Percentiles rank a stretch among this genome's conserved stretches.
These are phyloP conservation scores for Magnaporthiopsis rhizophila DNA, from an alignment of 2,329 filamentous ascomycete genomes.

Conservation along the genomic window DNA sequence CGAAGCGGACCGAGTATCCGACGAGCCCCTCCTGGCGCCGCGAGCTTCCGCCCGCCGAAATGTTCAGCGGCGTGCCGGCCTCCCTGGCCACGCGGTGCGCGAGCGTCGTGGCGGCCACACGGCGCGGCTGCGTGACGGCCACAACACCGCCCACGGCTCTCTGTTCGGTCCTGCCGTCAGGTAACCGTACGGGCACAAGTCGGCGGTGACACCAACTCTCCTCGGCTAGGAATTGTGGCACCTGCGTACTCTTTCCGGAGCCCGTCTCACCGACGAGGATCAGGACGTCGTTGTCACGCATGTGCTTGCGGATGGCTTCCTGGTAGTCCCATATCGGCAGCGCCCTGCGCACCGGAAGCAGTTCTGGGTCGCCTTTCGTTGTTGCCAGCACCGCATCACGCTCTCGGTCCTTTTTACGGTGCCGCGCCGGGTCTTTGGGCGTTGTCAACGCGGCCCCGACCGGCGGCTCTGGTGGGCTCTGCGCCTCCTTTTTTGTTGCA, in stretches of 20 bases:
- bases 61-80: slow-evolving; percentile 43
- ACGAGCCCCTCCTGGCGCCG: slow-evolving; percentile 47
- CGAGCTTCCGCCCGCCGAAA: not conserved
- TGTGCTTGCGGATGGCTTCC: slow-evolving; percentile 39
- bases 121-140: slow-evolving; percentile 87
- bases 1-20: slow-evolving; percentile 92
- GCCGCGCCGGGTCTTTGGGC: not conserved
- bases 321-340: slow-evolving; percentile 76
- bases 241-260: slow-evolving; percentile 93
- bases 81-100: slow-evolving; percentile 84
- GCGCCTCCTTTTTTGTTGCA: not conserved
- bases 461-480: not conserved
- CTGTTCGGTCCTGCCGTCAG: slow-evolving; percentile 23
- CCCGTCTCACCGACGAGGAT: slow-evolving; percentile 90
- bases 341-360: slow-evolving; percentile 29
- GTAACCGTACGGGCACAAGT: slow-evolving; percentile 36
- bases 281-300: slow-evolving; percentile 64
- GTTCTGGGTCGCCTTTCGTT: not conserved
- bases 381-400: not conserved
- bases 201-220: slow-evolving; percentile 70
- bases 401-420: not conserved
- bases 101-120: slow-evolving; percentile 87
- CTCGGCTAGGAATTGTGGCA: slow-evolving; percentile 77
- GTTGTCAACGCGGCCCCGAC: not conserved
- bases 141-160: slow-evolving; percentile 61